Evolutionary conservation across 164 flowering plant species (phyloP).

Genomic region (Echeveria elegans): DNA sequence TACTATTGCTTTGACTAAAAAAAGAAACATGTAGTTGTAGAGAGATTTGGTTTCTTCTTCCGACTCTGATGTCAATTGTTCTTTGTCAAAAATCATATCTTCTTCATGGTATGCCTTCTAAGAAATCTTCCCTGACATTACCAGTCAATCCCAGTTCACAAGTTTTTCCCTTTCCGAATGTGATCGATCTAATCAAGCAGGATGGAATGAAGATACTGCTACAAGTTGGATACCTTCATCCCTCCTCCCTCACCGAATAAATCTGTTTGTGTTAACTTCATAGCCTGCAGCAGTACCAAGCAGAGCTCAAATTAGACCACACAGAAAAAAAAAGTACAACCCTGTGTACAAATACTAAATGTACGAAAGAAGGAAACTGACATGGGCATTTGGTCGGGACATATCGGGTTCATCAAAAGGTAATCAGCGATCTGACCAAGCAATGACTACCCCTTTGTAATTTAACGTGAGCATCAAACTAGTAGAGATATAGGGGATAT

Average conservation of each 20-base stretch:
- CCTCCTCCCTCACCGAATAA: constrained; percentile 64
- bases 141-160: not conserved
- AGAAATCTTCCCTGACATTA: constrained; percentile 7
- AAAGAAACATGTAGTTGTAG: no score
- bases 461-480: constrained; percentile 51
- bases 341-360: no score
- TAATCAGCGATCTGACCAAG: constrained; percentile 62
- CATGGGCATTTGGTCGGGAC: constrained; percentile 42
- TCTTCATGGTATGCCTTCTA: constrained; percentile 7
- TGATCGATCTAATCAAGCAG: no score
- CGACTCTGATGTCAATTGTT: no score
- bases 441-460: constrained; percentile 46
- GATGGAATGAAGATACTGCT: not conserved
- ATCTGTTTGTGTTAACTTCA: constrained; percentile 64
- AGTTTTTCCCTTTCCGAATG: not conserved
- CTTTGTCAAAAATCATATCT: not conserved
- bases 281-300: constrained; percentile 46
- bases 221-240: constrained; percentile 51
- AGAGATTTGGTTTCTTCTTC: no score
- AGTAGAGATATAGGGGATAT: constrained; percentile 4
- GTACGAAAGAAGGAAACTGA: constrained; percentile 28
- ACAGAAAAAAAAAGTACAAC: no score
- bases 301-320: not conserved
- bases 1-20: no score
- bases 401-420: constrained; percentile 52